Conservation (phyloP, 2,329 filamentous ascomycete species). For the Mycosphaerelloides madeirae region DNA sequence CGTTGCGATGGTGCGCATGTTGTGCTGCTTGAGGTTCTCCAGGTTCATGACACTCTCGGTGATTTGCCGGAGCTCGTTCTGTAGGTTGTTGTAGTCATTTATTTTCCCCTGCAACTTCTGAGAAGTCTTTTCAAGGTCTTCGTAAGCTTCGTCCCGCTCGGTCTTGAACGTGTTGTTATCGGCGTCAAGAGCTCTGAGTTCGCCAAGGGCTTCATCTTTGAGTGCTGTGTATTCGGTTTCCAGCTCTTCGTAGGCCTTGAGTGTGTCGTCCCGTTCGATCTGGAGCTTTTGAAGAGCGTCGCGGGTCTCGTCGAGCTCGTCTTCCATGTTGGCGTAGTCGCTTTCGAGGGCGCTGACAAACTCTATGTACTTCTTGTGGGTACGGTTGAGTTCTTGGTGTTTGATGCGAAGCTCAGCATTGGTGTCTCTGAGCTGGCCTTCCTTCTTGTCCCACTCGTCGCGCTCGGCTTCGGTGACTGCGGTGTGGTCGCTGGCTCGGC, state of each 20-base stretch:
- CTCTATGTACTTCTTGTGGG: constrained; percentile 72
- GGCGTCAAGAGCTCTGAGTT: constrained; percentile 47
- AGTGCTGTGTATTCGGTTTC: constrained; percentile 51
- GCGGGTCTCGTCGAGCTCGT: constrained; percentile 73
- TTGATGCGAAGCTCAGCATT: constrained; percentile 80
- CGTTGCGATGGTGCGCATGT: constrained; percentile 71
- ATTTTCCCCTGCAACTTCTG: constrained; percentile 67
- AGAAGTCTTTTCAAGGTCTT: constrained; percentile 51
- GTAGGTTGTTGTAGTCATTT: constrained; percentile 86
- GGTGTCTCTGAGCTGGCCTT: constrained; percentile 78
- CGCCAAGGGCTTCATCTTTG: constrained; percentile 55
- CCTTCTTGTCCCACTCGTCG: constrained; percentile 78
- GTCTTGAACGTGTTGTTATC: constrained; percentile 41
- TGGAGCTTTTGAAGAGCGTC: constrained; percentile 76
- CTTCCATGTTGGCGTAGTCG: constrained; percentile 65
- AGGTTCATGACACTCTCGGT: constrained; percentile 80
- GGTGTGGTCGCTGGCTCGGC: constrained; percentile 65
- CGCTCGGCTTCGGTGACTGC: constrained; percentile 73
- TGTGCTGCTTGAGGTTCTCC: constrained; percentile 82
- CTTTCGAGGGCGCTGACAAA: constrained; percentile 72
- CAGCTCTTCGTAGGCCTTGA: constrained; percentile 65
- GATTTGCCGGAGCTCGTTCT: constrained; percentile 88
- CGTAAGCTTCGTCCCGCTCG: constrained; percentile 47
- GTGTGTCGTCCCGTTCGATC: constrained; percentile 77
- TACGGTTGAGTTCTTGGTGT: constrained; percentile 81